These are phyloP conservation scores for Zalerion maritima DNA, from an alignment of 495 filamentous ascomycete genomes.

Conservation along the genomic window DNA sequence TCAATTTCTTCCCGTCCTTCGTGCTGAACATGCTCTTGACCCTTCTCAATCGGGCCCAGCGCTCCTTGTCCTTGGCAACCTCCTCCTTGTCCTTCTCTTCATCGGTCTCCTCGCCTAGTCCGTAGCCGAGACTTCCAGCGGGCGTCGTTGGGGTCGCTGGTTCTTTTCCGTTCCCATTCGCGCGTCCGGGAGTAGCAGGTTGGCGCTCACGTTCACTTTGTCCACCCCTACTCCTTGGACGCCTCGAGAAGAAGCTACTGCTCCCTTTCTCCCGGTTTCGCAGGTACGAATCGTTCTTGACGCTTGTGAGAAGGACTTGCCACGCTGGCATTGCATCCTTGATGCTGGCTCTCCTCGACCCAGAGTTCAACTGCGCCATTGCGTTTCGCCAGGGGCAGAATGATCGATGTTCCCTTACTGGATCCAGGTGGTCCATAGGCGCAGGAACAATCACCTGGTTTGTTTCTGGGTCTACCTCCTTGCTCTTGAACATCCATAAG, in stretches of 20 bases:
- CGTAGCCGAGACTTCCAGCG: conserved; percentile 13
- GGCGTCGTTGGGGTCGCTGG: conserved; percentile 8
- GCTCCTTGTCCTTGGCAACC: conserved; percentile 38
- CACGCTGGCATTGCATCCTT: conserved; percentile 24
- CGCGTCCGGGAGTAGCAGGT: background rate
- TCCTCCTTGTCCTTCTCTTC: conserved; percentile 27
- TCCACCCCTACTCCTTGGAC: conserved; percentile 9
- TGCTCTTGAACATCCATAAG: conserved; percentile 80
- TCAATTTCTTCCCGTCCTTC: conserved; percentile 30
- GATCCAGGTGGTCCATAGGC: conserved; percentile 51
- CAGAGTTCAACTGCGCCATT: conserved; percentile 37
- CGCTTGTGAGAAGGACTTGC: conserved; percentile 27
- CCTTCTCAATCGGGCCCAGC: conserved; percentile 37
- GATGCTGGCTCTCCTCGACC: conserved; percentile 9
- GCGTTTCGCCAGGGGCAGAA: conserved; percentile 71
- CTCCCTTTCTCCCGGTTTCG: conserved; percentile 8
- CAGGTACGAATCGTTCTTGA: conserved; percentile 32
- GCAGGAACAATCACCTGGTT: conserved; percentile 38
- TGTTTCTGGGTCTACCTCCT: conserved; percentile 29
- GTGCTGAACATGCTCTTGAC: conserved; percentile 44
- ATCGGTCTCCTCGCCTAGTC: conserved; percentile 14
- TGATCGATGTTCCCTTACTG: conserved; percentile 54
- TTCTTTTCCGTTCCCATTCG: no score
- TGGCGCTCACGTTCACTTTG: conserved; percentile 9
- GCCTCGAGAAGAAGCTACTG: no score